These are phyloP conservation scores for Candida caryicola DNA, from an alignment of 805 yeast species.

Conservation along the genomic window DNA sequence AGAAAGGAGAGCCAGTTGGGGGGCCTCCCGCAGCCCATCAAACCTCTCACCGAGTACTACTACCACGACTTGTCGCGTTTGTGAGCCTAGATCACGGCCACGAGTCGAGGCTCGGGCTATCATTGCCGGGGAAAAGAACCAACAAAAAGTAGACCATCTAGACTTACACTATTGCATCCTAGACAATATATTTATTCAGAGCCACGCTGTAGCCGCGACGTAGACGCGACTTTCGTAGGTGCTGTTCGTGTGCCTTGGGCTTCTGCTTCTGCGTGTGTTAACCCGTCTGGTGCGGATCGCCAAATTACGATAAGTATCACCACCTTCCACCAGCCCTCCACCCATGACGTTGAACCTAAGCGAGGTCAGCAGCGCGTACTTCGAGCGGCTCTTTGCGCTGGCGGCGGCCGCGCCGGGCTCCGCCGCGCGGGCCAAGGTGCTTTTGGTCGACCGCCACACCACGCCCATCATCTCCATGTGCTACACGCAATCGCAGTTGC, in stretches of 20 bases:
- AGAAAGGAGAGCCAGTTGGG: constrained; percentile 54
- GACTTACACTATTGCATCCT: no score
- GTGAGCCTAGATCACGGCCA: constrained; percentile 6
- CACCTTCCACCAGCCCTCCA: no score
- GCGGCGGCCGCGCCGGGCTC: constrained; percentile 10
- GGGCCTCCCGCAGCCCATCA: constrained; percentile 57
- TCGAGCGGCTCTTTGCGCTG: constrained; percentile 25
- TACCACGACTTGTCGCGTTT: constrained; percentile 21
- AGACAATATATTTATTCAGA: no score
- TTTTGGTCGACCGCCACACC: constrained; percentile 76
- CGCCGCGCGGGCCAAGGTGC: constrained; percentile 56
- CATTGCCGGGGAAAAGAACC: no score
- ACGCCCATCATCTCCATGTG: constrained; percentile 84
- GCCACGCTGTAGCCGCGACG: no score
- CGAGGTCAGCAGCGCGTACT: constrained; percentile 30
- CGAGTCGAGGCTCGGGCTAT: no score
- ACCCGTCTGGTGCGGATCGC: no score
- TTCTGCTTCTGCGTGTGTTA: no score
- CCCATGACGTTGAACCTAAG: constrained; percentile 28
- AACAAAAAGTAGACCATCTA: no score
- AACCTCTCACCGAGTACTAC: constrained; percentile 23
- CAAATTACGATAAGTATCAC: no score
- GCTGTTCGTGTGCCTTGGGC: no score
- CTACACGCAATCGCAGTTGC: constrained; percentile 80
- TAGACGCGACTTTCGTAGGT: no score